Evolutionary conservation across 148 eudicot genomes (phyloP), one percentile per base, ranked within the genome.

Genomic region (Hydrangea macrophylla): DNA sequence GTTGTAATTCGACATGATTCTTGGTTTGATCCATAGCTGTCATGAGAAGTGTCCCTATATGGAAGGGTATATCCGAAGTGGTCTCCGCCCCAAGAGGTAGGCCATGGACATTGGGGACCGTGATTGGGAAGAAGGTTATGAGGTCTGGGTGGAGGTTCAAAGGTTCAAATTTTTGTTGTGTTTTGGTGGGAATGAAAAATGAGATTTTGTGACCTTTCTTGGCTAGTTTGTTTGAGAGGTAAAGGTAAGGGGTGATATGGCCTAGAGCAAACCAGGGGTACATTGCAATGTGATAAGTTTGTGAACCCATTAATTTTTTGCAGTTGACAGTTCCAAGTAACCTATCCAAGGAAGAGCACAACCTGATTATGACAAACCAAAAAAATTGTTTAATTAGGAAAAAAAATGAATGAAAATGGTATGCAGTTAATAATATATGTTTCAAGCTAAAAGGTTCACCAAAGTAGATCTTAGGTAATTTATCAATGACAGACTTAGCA

Each of bases 201-300:
- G 81, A 63, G 62, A 78, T 53, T 35, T 53, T 64, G 64, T 73
- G 74, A 28, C 77, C 77, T 50, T 31, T 57, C 25, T 64, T 22
- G 66, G 81, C 81, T 0, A 76, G 57, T 71, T 76, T 76, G 72
- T 67, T 76, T 58, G 71, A 64, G 3, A 67, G 13, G 23, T 48
- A 58, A 20, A 76, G 71, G 61, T 51, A 71, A 25, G 75, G 39
- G 9, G 72, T 77, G 8, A 77, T 48, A 20, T 72, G 80, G 33
- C 80, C 73, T 9, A 72, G 6, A 6, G 70, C 80, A 39, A 72
- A 68, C 76, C 76, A 77, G 6, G 80, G 80, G 67, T 72, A 72
- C 80, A 77, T 77, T 27, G 70, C 80, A 13, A 77, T 57, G 65
- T 77, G 80, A 51, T 72, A 63, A 9, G 30, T 22, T 1, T 30